Conservation (phyloP, 2,329 filamentous ascomycete species). For the Aspergillus vadensis region DNA sequence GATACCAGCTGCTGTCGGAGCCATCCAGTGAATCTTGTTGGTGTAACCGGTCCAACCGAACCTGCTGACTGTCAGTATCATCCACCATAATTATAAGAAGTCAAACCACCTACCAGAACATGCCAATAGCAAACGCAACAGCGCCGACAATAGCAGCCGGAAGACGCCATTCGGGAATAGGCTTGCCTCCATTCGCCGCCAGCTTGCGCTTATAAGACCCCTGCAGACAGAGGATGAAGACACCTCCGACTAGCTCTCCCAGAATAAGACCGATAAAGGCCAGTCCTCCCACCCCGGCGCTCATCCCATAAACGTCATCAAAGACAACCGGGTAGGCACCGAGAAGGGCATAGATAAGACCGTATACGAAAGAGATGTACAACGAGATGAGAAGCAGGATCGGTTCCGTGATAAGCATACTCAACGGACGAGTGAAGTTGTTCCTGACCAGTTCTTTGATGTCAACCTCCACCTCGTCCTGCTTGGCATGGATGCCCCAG, state of each 20-base stretch:
- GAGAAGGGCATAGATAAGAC: constrained; percentile 36
- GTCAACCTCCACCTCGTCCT: constrained; percentile 57
- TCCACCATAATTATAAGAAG: no score
- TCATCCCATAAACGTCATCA: constrained; percentile 34
- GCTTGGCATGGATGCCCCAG: constrained; percentile 62
- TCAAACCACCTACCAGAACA: constrained; percentile 38
- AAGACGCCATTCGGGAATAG: constrained; percentile 40
- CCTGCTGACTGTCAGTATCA: constrained; percentile 7
- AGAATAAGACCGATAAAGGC: constrained; percentile 37
- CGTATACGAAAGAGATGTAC: constrained; percentile 39
- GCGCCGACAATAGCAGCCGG: constrained; percentile 37
- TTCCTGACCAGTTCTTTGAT: constrained; percentile 50
- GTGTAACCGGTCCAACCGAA: constrained; percentile 41
- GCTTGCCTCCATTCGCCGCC: constrained; percentile 32
- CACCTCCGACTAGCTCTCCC: constrained; percentile 32
- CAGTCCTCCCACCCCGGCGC: constrained; percentile 32
- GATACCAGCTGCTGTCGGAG: constrained; percentile 32
- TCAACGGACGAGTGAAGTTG: constrained; percentile 50
- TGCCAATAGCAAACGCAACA: constrained; percentile 35
- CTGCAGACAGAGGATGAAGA: constrained; percentile 34
- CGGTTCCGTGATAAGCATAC: constrained; percentile 44
- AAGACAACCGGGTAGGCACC: constrained; percentile 37
- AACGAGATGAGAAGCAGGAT: constrained; percentile 39
- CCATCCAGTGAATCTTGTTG: constrained; percentile 38
- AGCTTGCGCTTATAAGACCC: constrained; percentile 34